Base-by-base conservation (phyloP, 2,329 filamentous ascomycete genomes). In the Paecilomyces variotii region DNA sequence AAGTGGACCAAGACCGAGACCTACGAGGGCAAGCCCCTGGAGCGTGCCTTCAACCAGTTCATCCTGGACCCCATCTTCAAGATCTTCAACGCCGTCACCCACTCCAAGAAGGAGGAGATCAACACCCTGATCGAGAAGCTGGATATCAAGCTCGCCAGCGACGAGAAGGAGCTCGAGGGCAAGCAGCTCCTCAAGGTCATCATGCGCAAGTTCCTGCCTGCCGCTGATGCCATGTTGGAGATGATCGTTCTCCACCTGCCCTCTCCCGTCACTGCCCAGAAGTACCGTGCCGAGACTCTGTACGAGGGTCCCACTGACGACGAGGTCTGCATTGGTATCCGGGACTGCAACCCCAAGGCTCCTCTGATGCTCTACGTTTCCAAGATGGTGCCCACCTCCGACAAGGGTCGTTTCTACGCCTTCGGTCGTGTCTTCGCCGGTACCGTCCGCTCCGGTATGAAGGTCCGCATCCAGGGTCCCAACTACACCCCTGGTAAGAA, bases 231-330 rank as follows among this genome's bases (percentile, higher is more conserved):
- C 72, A 89, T 99, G 67, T 81, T 99, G 78, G 94, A 99, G 86
- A 99, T 99, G 94, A 96, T 99, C 91, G 93, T 97, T 83, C 89
- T 99, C 75, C 94, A 99, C 81, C 85, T 99, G 74, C 94, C 94
- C 73, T 97, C 94, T 67, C 94, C 94, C 76, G 85, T 91, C 72
- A 96, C 90, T 66, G 94, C 94, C 69, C 94, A 99, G 85, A 89
- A 83, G 79, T 99, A 99, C 86, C 94, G 94, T 88, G 88, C 85
- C 74, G 94, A 97, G 87, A 96, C 92, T 76, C 86, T 99, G 67
- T 99, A 99, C 84, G 94, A 99, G 85, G 94, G 94, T 85, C 94
- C 94, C 71, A 74, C 82, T 61, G 94, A 99, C 76, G 94, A 99
- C 72, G 88, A 91, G 79, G 87, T 87, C 71, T 92, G 89, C 82